Evolutionary conservation across 176 grass and related monocot genomes (phyloP), one percentile per base, ranked within the genome.

Genomic region (Hsuehochloa calcarea): DNA sequence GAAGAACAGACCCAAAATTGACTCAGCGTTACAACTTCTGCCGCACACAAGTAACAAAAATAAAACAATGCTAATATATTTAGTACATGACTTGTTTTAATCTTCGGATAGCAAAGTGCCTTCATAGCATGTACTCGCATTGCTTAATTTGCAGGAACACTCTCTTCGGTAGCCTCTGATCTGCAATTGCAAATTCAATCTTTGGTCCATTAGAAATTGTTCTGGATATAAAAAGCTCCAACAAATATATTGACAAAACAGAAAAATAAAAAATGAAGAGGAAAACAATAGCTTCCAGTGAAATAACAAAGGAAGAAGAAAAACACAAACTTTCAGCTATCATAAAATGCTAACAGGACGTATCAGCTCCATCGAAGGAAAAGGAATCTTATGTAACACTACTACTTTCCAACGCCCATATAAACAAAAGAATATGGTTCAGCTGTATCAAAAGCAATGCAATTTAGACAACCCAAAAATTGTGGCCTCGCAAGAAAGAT

Each of bases 151-250:
- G 59, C 75, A 22, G 68, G 26, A 0, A 12, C 47, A 20, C 26
- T n/a, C 72, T 62, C 75, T 46, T 38, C 68, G 0, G 59, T 26
- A 3, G 1, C 49, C 62, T 84, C 75, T 26, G 75, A 60, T 47
- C 87, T 89, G 87, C 59, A 85, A 39, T 78, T 40, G 19, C 23
- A 72, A 83, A 37, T 73, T 72, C 58, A 79, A 68, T 23, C 16
- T 46, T 79, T 72, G 10, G 20, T 27, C 37, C 3, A 65, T 79
- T 37, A 88, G 52, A 78, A 26, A 84, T 17, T 78, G 17, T 29
- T 4, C 13, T 31, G 51, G 20, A 40, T 5, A 52, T 38, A 60
- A 6, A 66, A 65, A 15, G 1, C 22, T 23, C 4, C 23, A 59
- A 65, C 35, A 81, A 44, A 80, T 20, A 74, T 37, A 66, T 4